Evolutionary conservation across 495 filamentous ascomycete genomes (phyloP), one percentile per base, ranked within the genome.

Genomic region (Aspergillus bridgeri): DNA sequence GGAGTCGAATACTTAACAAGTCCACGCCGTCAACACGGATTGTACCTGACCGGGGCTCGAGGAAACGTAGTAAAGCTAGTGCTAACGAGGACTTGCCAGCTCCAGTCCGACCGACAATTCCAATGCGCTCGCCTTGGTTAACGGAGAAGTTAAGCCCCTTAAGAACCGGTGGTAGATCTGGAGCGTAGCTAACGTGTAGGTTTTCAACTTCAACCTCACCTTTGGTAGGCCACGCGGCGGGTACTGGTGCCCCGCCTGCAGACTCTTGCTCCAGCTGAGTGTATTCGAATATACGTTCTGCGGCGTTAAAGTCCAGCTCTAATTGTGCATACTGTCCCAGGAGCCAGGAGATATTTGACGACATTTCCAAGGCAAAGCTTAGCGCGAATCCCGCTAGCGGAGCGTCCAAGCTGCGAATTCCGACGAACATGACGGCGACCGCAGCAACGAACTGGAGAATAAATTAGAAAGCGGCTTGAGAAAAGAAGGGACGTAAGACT

Each of bases 231-330:
- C 89, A 92, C 11, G 79, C 79, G 7, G 87, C 87, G 0, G 88
- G 87, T 0, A 83, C 52, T 23, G 76, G 75, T 2, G 67, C 73
- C 5, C 64, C 69, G 18, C 46, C 52, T 5, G 84, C 76, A 33
- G 76, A 71, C 65, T 92, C 89, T 1, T 79, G 87, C 0, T 79
- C 71, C 1, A 91, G 65, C 11, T 83, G 76, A 1, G 84, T 79
- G 64, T 90, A 92, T 66, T 91, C 89, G 11, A 90, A 73, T 44
- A 91, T 84, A 22, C 89, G 76, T 69, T 91, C 89, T 1, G 85
- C 82, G n/a, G 86, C 81, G 54, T 92, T 91, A 83, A 90, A 88
- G 59, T 84, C 80, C 2, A 90, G 69, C 60, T 91, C 88, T 1
- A 78, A 58, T 22, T 67, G 66, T 0, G 78, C 66, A 57, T 77